Base-by-base conservation (phyloP, 202 grass and related monocot genomes). In the Saccharum hybrid region DNA sequence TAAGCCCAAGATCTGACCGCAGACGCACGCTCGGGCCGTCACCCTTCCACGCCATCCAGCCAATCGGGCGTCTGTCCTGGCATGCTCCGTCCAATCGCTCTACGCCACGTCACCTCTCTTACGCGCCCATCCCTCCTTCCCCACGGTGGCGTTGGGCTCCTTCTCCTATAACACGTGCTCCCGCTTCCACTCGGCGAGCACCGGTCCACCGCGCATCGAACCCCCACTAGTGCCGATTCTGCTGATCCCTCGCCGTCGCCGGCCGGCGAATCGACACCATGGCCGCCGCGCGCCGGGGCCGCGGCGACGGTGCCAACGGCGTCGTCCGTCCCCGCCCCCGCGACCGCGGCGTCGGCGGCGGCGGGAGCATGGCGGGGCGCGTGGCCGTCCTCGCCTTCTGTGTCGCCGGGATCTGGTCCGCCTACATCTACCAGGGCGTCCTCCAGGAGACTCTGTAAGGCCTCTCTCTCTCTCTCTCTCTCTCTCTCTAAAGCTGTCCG, bases 341-440 rank as follows among this genome's bases (percentile, higher is more conserved):
- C 0, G 45, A 70, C 64, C 12, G 10, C 60, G 65, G 56, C 46
- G 36, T 6, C 36, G 52, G 23, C 8, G 79, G 30, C n/a, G n/a
- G 26, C 26, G 26, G 26, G 0, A 67, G 78, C 63, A 45, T 84
- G 59, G 63, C 80, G 56, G 77, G 75, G 57, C 93, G 96, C 72
- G 78, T 93, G 68, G 63, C 92, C 72, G 85, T 98, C 37, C 95
- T 98, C 30, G 83, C 72, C 40, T 96, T 99, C 83, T 99, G 96
- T 81, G 91, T 96, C 78, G 88, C 71, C 21, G 96, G 96, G 81
- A 99, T 99, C 89, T 99, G 96, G 89, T 92, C 89, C 19, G 86
- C 96, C 62, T 99, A 99, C 78, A 96, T 99, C 83, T 94, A 90
- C 78, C 96, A 99, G 77, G 96, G 93, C 49, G 86, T 99, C 81